Evolutionary conservation across 2,329 filamentous ascomycete genomes (phyloP), one percentile per base, ranked within the genome.

Genomic region (Colletotrichum limetticola): DNA sequence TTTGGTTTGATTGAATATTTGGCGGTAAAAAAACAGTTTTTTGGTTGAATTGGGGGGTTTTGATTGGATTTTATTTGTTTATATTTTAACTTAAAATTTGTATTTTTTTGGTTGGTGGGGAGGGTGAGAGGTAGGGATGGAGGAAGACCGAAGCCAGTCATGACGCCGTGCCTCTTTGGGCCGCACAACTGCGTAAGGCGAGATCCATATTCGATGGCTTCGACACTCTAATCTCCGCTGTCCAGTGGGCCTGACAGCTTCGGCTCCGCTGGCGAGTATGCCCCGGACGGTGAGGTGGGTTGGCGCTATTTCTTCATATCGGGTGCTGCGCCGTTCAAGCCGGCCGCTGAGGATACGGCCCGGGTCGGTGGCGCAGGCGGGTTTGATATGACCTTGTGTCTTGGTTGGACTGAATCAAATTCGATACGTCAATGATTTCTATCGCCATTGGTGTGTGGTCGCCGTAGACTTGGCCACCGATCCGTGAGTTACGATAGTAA

Each of bases 151-250:
- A 49, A 26, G 63, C 53, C 42, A 59, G 32, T n/a, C 53, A 46
- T 58, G 59, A 59, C 65, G 53, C 52, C 30, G 53, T 55, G 58
- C 52, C 30, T 30, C 32, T 30, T 37, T 16, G n/a, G 37, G 66
- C 70, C 62, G 60, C 60, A 61, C 6, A 49, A 49, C 42, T 49
- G 42, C 42, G 66, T 42, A 66, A 57, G 56, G 63, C 46, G 58
- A 59, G 35, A 65, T 52, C 46, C 55, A 46, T 56, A 52, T 59
- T 66, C 46, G 61, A 72, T 66, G 57, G 66, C 70, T 61, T 70
- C 66, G 35, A 57, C 60, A 32, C 30, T 7, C 60, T 71, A 49
- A 71, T 73, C 22, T 70, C 71, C 66, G 71, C 71, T 52, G 46
- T 52, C 42, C 66, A 66, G 71, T 70, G 71, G 71, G 67, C 22